Evolutionary conservation across 2,329 filamentous ascomycete genomes (phyloP), one percentile per base, ranked within the genome.

Genomic region (Ceratocystis albifundus): DNA sequence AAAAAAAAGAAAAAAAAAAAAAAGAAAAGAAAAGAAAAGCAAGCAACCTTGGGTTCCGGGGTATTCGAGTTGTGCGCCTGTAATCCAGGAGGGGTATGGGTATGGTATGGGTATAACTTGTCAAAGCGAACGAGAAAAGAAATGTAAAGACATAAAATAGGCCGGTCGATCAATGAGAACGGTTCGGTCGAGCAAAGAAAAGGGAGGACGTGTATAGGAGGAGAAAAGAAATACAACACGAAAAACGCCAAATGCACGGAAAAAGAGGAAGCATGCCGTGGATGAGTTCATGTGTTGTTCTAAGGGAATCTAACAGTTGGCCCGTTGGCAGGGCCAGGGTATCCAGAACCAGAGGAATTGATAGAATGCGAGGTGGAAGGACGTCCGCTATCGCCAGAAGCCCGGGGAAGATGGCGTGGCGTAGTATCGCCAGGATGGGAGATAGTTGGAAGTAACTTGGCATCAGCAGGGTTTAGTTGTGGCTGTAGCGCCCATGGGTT

Each of bases 331-430:
- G 88, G 89, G 81, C 86, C 90, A 83, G 90, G 89, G 89, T 94
- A 94, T 90, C 90, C 90, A 85, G 90, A 66, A 15, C 53, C 55
- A 61, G 57, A 55, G 53, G 66, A 93, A 88, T 86, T 85, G 75
- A 88, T 89, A 83, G 90, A 96, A 87, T 96, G 89, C 80, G 90
- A 94, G 80, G 90, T 96, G 74, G 89, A 93, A 76, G 90, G 90
- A 75, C 90, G 89, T 76, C 90, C 90, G 80, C 89, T 94, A 78
- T 96, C 90, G 75, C 88, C 90, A 75, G 90, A 95, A 75, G 87
- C 87, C 76, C 90, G 88, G 75, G 88, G 82, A 76, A 86, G 85
- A 78, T 95, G 90, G 77, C 89, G 88, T 70, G 90, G 89, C 50
- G 90, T 95, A 71, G 85, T 82, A 76, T 96, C 90, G 74, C 90